These are phyloP conservation scores for Arthroderma sp. DNA, from an alignment of 2,329 filamentous ascomycete genomes.

Conservation along the genomic window DNA sequence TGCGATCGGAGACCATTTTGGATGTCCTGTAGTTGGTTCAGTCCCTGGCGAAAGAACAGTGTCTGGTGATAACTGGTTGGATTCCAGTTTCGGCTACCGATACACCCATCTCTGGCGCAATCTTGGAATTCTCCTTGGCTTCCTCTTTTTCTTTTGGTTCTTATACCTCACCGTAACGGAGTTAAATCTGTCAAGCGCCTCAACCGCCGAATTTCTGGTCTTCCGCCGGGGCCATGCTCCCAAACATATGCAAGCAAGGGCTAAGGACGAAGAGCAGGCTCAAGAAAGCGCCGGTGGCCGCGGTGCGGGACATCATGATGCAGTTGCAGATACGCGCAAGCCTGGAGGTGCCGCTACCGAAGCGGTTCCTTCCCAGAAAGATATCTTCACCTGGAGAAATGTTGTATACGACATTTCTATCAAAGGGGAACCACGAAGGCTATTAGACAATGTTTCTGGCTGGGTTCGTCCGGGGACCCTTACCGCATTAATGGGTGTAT, in stretches of 20 bases:
- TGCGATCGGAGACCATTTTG: slow-evolving; percentile 35
- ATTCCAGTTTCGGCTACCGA: slow-evolving; percentile 42
- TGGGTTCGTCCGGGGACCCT: slow-evolving; percentile 45
- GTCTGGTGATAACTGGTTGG: slow-evolving; percentile 49
- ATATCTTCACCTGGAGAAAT: slow-evolving; percentile 40
- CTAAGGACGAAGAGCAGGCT: slow-evolving; percentile 6
- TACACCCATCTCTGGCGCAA: slow-evolving; percentile 53
- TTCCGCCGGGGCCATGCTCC: slow-evolving; percentile 47
- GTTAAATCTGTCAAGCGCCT: slow-evolving; percentile 49
- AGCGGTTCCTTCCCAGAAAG: slow-evolving; percentile 22
- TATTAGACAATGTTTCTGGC: slow-evolving; percentile 42
- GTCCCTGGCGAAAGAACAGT: slow-evolving; percentile 42
- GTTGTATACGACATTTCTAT: slow-evolving; percentile 43
- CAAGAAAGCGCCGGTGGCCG: slow-evolving; percentile 1
- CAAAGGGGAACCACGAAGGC: slow-evolving; percentile 37
- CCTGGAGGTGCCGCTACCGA: slow-evolving; percentile 10
- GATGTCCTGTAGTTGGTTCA: slow-evolving; percentile 44
- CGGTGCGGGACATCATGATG: slow-evolving; percentile 1
- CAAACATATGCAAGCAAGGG: slow-evolving; percentile 1
- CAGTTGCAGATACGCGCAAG: slow-evolving; percentile 6
- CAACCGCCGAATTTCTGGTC: slow-evolving; percentile 56
- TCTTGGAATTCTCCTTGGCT: slow-evolving; percentile 53
- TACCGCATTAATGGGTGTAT: slow-evolving; percentile 49
- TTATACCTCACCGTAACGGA: slow-evolving; percentile 53
- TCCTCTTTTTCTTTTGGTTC: slow-evolving; percentile 50